These are phyloP conservation scores for Cyberlindnera lachancei DNA, from an alignment of 805 yeast species.

Conservation along the genomic window DNA sequence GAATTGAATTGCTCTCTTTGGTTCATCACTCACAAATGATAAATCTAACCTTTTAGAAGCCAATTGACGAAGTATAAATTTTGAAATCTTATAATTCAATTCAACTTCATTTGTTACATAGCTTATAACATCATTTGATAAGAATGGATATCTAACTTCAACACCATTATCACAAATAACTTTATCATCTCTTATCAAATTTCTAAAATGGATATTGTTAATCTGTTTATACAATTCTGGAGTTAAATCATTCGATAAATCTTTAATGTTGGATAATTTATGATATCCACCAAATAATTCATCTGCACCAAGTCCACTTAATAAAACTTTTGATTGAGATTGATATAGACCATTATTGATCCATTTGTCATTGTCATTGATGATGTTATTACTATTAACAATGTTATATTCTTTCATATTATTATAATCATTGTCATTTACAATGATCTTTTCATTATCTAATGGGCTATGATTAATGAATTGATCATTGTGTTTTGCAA, in stretches of 20 bases:
- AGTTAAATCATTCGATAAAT: conserved; percentile 38
- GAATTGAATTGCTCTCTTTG: conserved; percentile 92
- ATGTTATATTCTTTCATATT: too few species aligned
- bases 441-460: neutral
- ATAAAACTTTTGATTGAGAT: conserved; percentile 58
- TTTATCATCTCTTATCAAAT: conserved; percentile 87
- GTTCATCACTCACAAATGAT: conserved; percentile 56
- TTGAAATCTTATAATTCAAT: conserved; percentile 40
- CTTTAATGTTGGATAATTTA: conserved; percentile 53
- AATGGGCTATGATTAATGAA: conserved; percentile 2
- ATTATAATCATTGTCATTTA: too few species aligned
- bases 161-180: conserved; percentile 83
- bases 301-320: conserved; percentile 96
- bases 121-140: conserved; percentile 55
- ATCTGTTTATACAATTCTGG: conserved; percentile 66
- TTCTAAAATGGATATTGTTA: conserved; percentile 65
- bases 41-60: conserved; percentile 50
- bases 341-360: conserved; percentile 25
- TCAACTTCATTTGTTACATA: conserved; percentile 42
- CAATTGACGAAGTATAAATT: conserved; percentile 51
- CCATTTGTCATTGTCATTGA: too few species aligned
- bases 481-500: too few species aligned
- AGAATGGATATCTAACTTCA: conserved; percentile 82
- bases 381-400: too few species aligned
- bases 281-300: conserved; percentile 96